These are phyloP conservation scores for Plasmopara muralis DNA, from an alignment of 352 stramenopile species.

Conservation along the genomic window DNA sequence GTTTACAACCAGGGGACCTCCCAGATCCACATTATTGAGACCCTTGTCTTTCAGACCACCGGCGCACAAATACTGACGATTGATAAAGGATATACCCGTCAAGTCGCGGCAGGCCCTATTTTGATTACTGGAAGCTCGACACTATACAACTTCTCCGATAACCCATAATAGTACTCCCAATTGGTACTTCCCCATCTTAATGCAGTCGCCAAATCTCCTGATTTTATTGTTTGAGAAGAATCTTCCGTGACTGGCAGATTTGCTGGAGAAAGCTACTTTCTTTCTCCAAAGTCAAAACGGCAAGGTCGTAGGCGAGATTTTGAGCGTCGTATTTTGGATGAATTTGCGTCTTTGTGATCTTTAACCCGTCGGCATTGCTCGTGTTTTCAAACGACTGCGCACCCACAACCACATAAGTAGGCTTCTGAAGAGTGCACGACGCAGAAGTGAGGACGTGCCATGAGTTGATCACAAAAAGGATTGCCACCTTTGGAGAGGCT, in stretches of 20 bases:
- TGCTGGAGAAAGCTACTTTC: not conserved
- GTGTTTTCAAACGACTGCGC: not conserved
- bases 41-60: not conserved
- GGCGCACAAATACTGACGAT: not conserved
- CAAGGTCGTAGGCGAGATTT: not conserved
- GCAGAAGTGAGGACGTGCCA: not conserved
- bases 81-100: not conserved
- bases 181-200: not conserved
- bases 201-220: not conserved
- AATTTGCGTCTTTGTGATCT: not conserved
- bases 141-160: not conserved
- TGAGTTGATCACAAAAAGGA: not conserved
- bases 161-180: not conserved
- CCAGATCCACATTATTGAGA: not conserved
- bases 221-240: not conserved
- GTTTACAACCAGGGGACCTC: not conserved
- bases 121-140: not conserved
- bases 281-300: not conserved
- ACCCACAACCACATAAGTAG: not conserved
- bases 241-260: not conserved
- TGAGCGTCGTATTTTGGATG: not conserved
- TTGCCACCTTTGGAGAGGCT: not conserved
- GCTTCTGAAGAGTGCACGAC: not conserved
- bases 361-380: not conserved
- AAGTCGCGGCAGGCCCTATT: not conserved